Evolutionary conservation across 2,329 filamentous ascomycete species (phyloP).

Genomic region (Xylariales sp.): DNA sequence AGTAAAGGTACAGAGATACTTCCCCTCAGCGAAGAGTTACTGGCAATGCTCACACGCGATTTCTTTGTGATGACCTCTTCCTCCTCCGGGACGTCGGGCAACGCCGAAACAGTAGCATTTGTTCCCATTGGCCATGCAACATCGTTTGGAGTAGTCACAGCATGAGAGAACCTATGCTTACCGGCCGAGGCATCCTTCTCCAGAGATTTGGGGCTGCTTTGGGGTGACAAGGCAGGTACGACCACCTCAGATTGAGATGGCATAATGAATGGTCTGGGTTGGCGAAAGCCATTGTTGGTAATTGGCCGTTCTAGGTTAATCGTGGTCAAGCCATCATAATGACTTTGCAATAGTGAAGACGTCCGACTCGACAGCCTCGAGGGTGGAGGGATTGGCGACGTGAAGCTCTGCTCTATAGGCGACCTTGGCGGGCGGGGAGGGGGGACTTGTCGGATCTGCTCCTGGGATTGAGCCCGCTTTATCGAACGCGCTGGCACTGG

Average conservation of each 20-base stretch:
- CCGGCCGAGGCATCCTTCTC: background rate
- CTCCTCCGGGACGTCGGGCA: conserved; percentile 60
- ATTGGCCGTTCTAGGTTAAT: conserved; percentile 3
- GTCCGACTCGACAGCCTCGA: conserved; percentile 52
- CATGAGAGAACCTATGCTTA: conserved; percentile 26
- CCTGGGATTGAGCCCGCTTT: conserved; percentile 43
- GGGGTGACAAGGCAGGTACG: conserved; percentile 21
- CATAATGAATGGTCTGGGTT: conserved; percentile 11
- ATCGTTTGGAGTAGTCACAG: conserved; percentile 37
- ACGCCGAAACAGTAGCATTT: conserved; percentile 27
- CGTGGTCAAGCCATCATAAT: background rate
- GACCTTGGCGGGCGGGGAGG: conserved; percentile 49
- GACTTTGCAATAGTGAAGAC: conserved; percentile 28
- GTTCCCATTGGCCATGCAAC: conserved; percentile 40
- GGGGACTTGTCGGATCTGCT: conserved; percentile 41
- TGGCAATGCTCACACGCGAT: conserved; percentile 40
- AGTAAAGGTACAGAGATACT: conserved; percentile 53
- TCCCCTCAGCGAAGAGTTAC: conserved; percentile 49
- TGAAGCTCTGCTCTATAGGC: conserved; percentile 30
- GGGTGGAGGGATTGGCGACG: conserved; percentile 40
- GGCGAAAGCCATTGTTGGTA: conserved; percentile 3
- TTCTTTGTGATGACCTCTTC: conserved; percentile 43
- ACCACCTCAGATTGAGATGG: conserved; percentile 13
- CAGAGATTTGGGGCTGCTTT: background rate
- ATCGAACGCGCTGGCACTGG: conserved; percentile 31